Evolutionary conservation across 768 basidiomycete species (phyloP), one percentile per base, ranked within the genome.

Genomic region (Rhizopogon roseolus): DNA sequence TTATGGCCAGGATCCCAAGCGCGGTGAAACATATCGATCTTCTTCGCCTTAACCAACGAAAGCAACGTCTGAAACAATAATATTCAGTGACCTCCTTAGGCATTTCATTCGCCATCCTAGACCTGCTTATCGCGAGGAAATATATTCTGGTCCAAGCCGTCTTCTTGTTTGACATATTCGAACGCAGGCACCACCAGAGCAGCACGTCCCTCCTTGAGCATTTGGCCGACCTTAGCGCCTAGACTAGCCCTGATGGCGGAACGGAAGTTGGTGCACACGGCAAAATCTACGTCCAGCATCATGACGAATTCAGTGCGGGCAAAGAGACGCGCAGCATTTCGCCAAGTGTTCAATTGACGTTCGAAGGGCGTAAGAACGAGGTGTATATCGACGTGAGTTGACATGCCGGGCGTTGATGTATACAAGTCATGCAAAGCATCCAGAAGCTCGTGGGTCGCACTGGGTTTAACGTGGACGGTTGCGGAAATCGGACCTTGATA

Each of bases 221-320:
- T 72, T 50, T 41, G 60, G 14, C 62, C 62, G 41, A 76, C 62
- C 41, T 70, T 73, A 22, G 54, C 48, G 3, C 57, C 55, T 48
- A 67, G 61, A 59, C 74, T 75, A 10, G 70, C 70, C 49, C 76
- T 77, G 57, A 91, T 71, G 8, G 80, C 74, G 28, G 70, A 64
- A 54, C 87, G 78, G 67, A 92, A 90, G 71, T 90, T 83, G 44
- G 93, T 93, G 66, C 91, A 92, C 10, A 89, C 69, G 32, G 80
- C 85, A 66, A 95, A 93, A 66, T 94, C 92, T 56, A 94, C 86
- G 65, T 95, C 93, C 49, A 94, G 82, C 85, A 93, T 88, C 84
- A 94, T 88, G 54, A 93, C 81, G 60, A 82, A 90, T 58, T 88
- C 81, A 7, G 93, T 93, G 13, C 90, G 80, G 4, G 91, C 86